Base-by-base conservation (phyloP, 768 basidiomycete species). In the Rhodosporidiobolus sp. region DNA sequence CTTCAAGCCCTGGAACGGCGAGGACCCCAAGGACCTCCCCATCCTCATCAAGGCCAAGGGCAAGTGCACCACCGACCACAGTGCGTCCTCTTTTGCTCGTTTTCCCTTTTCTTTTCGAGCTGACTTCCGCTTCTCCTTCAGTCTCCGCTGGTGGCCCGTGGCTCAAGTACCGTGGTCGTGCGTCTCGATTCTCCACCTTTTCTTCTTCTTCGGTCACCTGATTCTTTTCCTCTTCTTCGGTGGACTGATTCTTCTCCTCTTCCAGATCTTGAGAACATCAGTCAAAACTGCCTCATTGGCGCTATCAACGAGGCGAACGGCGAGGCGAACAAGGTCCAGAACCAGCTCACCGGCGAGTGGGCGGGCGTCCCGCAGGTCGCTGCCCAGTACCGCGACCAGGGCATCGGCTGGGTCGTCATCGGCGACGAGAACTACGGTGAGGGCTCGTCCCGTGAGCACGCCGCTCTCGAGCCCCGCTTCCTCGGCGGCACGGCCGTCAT, bases 11-110 rank as follows among this genome's bases (percentile, higher is more conserved):
- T 98, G 93, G 93, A 87, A 95, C 82, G 93, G 94, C 65, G 90
- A 96, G 87, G 89, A 91, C 53, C 90, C 93, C 59, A 84, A 86
- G 67, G 90, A 91, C 77, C 86, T 94, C 75, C 95, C 95, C 17
- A 85, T 99, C 73, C 85, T 99, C 80, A 99, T 99, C 87, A 99
- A 99, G 87, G 96, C 92, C 77, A 86, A 88, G 85, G 95, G 95
- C 86, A 99, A 99, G 86, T 99, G 96, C 90, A 79, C 79, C 20
- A 79, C 79, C 55, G 79, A 79, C 70, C 79, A 79, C 77, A 99
- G 89, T 90, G 80, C 82, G 89, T 60, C 54, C 49, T 46, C 69
- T 70, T 65, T 59, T 1, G 48, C 60, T 17, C 4, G 22, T 17
- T 48, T 26, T 43, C 71, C 87, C 86, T 92, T 53, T 94, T 16